Evolutionary conservation across 2,329 filamentous ascomycete genomes (phyloP).

Genomic region (Septoria linicola): DNA sequence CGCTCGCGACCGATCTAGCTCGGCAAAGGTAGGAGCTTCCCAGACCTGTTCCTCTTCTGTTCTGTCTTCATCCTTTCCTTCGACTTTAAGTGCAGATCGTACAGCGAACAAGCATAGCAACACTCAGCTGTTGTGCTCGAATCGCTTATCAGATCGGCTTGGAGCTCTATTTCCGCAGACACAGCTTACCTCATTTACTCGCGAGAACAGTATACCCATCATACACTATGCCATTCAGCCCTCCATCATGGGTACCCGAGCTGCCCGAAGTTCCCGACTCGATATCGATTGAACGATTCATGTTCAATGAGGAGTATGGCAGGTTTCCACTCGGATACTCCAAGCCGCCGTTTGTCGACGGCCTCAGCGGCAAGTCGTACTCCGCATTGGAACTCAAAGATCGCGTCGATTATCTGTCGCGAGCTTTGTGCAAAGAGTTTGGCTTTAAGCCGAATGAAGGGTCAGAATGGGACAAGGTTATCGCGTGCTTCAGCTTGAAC

Average conservation of each 20-base stretch:
- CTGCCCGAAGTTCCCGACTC: conserved; percentile 70
- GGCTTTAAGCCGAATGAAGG: conserved; percentile 69
- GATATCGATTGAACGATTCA: conserved; percentile 72
- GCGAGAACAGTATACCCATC: not conserved
- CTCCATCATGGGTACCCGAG: conserved; percentile 61
- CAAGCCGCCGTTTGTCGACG: conserved; percentile 72
- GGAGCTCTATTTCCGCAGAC: no score
- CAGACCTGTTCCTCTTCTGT: no score
- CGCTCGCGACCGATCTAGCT: no score
- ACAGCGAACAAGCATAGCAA: no score
- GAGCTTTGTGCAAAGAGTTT: conserved; percentile 68
- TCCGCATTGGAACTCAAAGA: conserved; percentile 62
- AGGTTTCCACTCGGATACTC: conserved; percentile 63
- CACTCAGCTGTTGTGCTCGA: no score
- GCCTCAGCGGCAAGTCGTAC: conserved; percentile 65
- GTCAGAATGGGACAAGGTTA: conserved; percentile 77
- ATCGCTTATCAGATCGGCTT: no score
- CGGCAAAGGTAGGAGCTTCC: no score
- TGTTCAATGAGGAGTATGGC: conserved; percentile 70
- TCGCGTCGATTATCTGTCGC: conserved; percentile 65
- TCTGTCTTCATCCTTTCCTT: no score
- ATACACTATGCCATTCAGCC: conserved; percentile 53
- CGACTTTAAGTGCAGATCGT: no score
- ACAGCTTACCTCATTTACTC: not conserved
- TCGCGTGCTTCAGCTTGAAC: conserved; percentile 76